Evolutionary conservation across 805 yeast genomes (phyloP).

Genomic region (Wickerhamiella slavikovae): DNA sequence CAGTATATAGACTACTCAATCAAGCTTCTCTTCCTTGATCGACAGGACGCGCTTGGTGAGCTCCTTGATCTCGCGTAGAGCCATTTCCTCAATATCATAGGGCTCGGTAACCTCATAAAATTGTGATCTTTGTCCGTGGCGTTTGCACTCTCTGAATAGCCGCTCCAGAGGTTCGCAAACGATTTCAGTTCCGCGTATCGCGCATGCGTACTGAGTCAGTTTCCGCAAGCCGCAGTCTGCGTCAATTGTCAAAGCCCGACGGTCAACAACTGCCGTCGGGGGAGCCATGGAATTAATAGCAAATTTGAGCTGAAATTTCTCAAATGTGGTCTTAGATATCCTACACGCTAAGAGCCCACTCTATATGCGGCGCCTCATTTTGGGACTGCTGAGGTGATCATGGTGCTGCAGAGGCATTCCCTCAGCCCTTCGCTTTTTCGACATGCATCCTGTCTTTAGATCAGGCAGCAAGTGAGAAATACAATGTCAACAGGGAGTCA

Average conservation of each 20-base stretch:
- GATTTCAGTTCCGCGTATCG: conserved; percentile 9
- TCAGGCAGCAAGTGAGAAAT: no score
- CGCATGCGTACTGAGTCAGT: conserved; percentile 15
- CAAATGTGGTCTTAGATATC: no score
- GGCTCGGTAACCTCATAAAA: background rate
- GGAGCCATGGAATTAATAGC: conserved; percentile 1
- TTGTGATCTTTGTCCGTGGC: background rate
- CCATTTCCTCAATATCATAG: background rate
- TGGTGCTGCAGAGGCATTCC: no score
- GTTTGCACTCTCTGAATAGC: conserved; percentile 10
- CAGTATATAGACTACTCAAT: conserved; percentile 4
- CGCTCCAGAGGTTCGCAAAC: conserved; percentile 14
- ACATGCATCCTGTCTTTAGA: no score
- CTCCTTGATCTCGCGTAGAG: background rate
- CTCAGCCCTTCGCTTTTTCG: no score
- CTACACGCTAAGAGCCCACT: no score
- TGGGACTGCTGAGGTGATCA: no score
- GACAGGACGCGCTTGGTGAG: background rate
- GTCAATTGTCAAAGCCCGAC: background rate
- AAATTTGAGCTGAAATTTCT: no score
- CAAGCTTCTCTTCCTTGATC: background rate
- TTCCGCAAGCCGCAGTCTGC: conserved; percentile 11
- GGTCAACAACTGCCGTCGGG: background rate
- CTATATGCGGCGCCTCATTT: no score
- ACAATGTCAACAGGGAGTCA: background rate